Base-by-base conservation (phyloP, 1,139 yeast species). In the Geotrichum klebahnii region DNA sequence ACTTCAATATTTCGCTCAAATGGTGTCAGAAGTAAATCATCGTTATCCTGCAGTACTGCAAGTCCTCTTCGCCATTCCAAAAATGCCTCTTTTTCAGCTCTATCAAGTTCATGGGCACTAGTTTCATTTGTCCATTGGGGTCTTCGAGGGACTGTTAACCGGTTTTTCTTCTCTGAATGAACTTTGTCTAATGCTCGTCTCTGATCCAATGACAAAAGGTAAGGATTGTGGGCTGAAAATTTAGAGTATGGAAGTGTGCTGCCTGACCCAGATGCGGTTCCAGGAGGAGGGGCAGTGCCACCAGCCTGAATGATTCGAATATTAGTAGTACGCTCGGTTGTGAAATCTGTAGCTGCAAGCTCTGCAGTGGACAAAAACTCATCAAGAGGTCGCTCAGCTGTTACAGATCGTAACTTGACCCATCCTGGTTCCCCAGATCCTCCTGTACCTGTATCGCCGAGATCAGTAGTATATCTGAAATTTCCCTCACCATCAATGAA, bases 1-100 rank as follows among this genome's bases (percentile, higher is more conserved):
- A 94, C 97, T 73, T 92, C 97, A 59, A 94, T 75, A 66, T 94
- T 94, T 69, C 98, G 80, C 71, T 94, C 99, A 65, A 92, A 94
- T 1, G 99, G 99, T 0, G 99, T 94, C 67, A 94, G 76, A 55
- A 90, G 73, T 60, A 94, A 73, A 65, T 92, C 96, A 38, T 76
- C 80, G 55, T 76, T 77, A 64, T 92, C 96, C 55, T 94, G 94
- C 53, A 94, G 74, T 41, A 77, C 70, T 0, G 98, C 98, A 55
- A 94, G 75, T 42, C 82, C 81, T 64, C 97, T 77, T 71, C 98
- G 80, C 99, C 98, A 94, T 29, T 84, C 83, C 62, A 94, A 76
- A 63, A 94, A 94, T 1, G 97, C 84, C 58, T 88, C 85, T 62
- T 85, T 88, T 69, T 94, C 99, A 61, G 81, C 81, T 64, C 95